Conservation (phyloP, 192 early-diverging fungal species). For the Backusella tarrabulga region DNA sequence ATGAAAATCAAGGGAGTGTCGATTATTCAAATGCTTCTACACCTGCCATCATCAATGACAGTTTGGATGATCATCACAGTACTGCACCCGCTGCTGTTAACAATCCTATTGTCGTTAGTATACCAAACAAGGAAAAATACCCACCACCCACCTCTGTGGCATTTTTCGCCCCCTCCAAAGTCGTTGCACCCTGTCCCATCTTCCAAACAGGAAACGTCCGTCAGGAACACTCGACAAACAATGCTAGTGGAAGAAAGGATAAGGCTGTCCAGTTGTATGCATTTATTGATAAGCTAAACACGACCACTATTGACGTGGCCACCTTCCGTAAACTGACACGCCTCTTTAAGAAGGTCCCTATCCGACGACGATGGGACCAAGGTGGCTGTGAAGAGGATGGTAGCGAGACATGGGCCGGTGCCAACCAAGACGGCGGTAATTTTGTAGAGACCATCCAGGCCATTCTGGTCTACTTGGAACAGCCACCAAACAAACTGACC, state of each 20-base stretch:
- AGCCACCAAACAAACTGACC: neutral
- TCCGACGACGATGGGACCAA: constrained; percentile 32
- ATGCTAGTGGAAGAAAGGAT: neutral
- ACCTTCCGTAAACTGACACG: constrained; percentile 29
- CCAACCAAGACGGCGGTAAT: constrained; percentile 25
- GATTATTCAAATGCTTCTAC: neutral
- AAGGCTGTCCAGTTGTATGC: constrained; percentile 9
- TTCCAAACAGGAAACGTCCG: constrained; percentile 7
- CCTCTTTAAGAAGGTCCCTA: constrained; percentile 25
- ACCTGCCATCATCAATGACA: neutral
- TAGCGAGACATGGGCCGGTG: constrained; percentile 27
- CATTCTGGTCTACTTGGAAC: neutral
- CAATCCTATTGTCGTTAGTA: neutral
- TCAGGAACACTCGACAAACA: neutral
- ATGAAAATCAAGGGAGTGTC: neutral
- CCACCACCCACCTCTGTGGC: neutral
- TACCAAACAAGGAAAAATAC: constrained; percentile 11
- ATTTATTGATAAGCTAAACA: constrained; percentile 16
- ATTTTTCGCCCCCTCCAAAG: neutral
- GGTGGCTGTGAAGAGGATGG: constrained; percentile 24
- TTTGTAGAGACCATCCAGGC: constrained; percentile 30
- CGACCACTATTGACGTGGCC: neutral
- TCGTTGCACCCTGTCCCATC: neutral
- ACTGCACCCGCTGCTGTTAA: neutral
- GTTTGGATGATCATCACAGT: neutral